phyloP scores from a whole-genome alignment of 139 green algal genomes.

The Auxenochlorella pyrenoidosa region DNA sequence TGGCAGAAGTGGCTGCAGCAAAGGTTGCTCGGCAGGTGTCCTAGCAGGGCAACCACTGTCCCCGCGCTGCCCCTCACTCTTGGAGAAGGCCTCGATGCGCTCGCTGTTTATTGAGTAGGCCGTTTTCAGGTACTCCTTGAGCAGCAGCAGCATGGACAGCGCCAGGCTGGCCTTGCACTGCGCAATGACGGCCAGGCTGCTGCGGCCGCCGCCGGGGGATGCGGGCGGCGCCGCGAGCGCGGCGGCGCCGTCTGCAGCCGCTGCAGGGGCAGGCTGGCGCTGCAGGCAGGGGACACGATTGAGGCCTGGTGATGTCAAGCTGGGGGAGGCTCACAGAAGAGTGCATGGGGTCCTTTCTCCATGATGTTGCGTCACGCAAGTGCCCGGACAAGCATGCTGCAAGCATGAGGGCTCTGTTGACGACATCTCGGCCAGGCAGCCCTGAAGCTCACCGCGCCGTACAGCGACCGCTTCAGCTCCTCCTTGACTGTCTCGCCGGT shows the following conservation, averaged over 20 bases:
- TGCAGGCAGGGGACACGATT: not conserved
- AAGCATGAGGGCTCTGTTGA: not conserved
- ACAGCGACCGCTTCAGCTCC: slow-evolving; percentile 36
- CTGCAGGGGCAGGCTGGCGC: not conserved
- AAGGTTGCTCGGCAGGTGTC: not conserved
- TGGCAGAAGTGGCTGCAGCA: not conserved
- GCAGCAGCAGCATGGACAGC: slow-evolving; percentile 74
- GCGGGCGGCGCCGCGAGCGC: not conserved
- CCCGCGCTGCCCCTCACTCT: slow-evolving; percentile 35
- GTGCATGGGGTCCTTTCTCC: too few species aligned
- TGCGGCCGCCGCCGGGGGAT: not conserved
- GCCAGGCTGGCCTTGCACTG: slow-evolving; percentile 50
- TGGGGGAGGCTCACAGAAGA: not conserved
- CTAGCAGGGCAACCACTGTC: too few species aligned
- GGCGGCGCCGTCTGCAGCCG: not conserved
- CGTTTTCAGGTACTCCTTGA: slow-evolving; percentile 76
- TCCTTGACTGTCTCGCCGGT: slow-evolving; percentile 49
- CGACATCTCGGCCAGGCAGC: too few species aligned
- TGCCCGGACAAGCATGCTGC: too few species aligned
- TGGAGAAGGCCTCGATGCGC: slow-evolving; percentile 51
- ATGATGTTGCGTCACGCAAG: too few species aligned
- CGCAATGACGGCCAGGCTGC: not conserved
- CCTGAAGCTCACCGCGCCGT: not conserved
- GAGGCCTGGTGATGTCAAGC: not conserved
- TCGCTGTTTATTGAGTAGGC: slow-evolving; percentile 65